A percentile compares a stretch with the other conserved stretches of the same genome.
These are phyloP conservation scores for Ogataea ganodermae DNA, from an alignment of 805 yeast species.

Conservation along the genomic window DNA sequence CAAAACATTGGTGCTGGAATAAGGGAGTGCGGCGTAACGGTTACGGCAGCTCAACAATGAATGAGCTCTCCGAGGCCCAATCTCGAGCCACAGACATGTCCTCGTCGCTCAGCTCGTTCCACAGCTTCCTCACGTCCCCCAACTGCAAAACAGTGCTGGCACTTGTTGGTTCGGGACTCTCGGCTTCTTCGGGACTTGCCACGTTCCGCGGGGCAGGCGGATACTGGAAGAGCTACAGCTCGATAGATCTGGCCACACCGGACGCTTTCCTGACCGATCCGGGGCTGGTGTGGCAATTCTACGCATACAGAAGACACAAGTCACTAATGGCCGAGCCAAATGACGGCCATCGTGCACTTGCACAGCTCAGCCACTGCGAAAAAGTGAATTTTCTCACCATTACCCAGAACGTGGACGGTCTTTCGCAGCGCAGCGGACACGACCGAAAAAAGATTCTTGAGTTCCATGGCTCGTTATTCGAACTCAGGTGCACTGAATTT, in stretches of 20 bases:
- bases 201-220: slow-evolving; percentile 75
- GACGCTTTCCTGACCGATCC: slow-evolving; percentile 87
- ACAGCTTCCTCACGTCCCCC: slow-evolving; percentile 37
- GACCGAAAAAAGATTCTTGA: slow-evolving; percentile 54
- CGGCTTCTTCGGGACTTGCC: slow-evolving; percentile 75
- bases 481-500: slow-evolving; percentile 73
- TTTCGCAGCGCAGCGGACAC: slow-evolving; percentile 68
- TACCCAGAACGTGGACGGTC: slow-evolving; percentile 84
- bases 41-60: neutral
- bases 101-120: slow-evolving; percentile 41
- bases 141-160: slow-evolving; percentile 55
- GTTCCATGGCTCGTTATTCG: slow-evolving; percentile 78
- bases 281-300: slow-evolving; percentile 88
- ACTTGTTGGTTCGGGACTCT: slow-evolving; percentile 81
- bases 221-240: slow-evolving; percentile 73
- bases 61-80: neutral
- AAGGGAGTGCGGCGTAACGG: too few species aligned
- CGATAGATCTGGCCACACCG: slow-evolving; percentile 87
- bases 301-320: slow-evolving; percentile 63
- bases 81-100: neutral
- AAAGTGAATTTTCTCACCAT: slow-evolving; percentile 56
- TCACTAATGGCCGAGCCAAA: slow-evolving; percentile 75
- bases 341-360: slow-evolving; percentile 68
- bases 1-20: too few species aligned
- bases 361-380: slow-evolving; percentile 52